A percentile compares a stretch with the other conserved stretches of the same genome.
Conservation (phyloP, 371 early-diverging fungal genomes). For the Rhizopus arrhizus region DNA sequence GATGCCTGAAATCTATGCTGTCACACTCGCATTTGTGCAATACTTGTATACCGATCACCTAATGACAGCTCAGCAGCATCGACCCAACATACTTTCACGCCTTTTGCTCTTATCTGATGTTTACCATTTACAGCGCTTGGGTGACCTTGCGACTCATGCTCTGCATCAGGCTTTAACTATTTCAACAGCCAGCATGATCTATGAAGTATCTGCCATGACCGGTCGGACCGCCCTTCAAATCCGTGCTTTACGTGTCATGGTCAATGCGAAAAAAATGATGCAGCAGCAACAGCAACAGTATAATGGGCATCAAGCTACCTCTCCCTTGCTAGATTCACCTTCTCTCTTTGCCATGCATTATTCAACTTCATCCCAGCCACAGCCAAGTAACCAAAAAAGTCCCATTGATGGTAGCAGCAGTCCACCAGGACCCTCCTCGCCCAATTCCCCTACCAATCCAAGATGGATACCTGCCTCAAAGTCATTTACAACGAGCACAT, state of each 20-base stretch:
- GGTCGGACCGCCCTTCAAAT: constrained; percentile 63
- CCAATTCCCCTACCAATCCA: neutral
- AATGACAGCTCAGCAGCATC: constrained; percentile 67
- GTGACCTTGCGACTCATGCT: constrained; percentile 61
- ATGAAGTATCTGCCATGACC: constrained; percentile 64
- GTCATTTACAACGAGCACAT: neutral
- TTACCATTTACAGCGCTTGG: constrained; percentile 60
- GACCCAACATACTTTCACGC: constrained; percentile 65
- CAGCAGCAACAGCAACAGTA: neutral
- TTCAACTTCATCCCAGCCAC: neutral
- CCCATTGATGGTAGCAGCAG: neutral
- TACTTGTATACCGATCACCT: constrained; percentile 76
- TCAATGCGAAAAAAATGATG: constrained; percentile 62
- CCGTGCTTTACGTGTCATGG: constrained; percentile 69
- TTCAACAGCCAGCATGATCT: constrained; percentile 71
- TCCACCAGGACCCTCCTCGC: neutral
- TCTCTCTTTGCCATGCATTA: neutral
- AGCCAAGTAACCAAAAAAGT: neutral
- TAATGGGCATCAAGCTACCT: neutral
- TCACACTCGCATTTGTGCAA: constrained; percentile 70
- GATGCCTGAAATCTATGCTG: constrained; percentile 65
- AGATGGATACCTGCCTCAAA: neutral
- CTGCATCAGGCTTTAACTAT: constrained; percentile 70
- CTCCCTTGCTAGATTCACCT: neutral
- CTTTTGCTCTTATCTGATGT: constrained; percentile 66